Percentiles rank a stretch among this genome's conserved stretches.
Conservation (phyloP, 2,329 filamentous ascomycete genomes). For the Trichoderma aggressivum region DNA sequence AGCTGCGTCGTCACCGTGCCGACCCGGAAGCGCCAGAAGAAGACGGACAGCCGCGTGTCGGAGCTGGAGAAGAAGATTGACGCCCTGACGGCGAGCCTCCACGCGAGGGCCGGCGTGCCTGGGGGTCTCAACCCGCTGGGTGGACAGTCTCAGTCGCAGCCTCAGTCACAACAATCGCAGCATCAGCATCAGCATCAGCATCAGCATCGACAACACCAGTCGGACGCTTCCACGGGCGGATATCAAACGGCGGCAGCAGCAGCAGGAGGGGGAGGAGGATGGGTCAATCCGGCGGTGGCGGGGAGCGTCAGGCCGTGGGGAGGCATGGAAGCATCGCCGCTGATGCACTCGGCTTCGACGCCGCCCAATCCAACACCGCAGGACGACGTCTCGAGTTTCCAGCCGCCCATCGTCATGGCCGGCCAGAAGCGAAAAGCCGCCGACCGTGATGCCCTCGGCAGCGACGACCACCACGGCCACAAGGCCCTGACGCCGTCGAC, state of each 20-base stretch:
- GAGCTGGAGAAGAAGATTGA: constrained; percentile 94
- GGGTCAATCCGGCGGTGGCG: neutral
- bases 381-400: constrained; percentile 4
- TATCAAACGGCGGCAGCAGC: neutral
- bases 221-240: neutral
- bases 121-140: neutral
- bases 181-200: too few relatives aligned
- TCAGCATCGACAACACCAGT: constrained; percentile 7
- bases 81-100: constrained; percentile 75
- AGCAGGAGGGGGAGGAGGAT: neutral
- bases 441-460: neutral
- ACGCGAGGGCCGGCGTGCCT: constrained; percentile 44
- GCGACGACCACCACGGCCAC: neutral
- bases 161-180: neutral
- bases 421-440: constrained; percentile 18
- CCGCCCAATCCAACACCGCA: constrained; percentile 1
- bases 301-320: constrained; percentile 8
- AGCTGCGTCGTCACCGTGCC: constrained; percentile 74
- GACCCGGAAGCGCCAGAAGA: constrained; percentile 79
- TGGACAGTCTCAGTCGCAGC: neutral
- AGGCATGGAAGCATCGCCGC: constrained; percentile 8
- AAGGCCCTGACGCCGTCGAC: constrained; percentile 6
- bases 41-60: constrained; percentile 83
- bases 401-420: constrained; percentile 19
- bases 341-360: constrained; percentile 13